Evolutionary conservation across 2,329 filamentous ascomycete genomes (phyloP), one percentile per base, ranked within the genome.

Genomic region (Exserohilum turcica): DNA sequence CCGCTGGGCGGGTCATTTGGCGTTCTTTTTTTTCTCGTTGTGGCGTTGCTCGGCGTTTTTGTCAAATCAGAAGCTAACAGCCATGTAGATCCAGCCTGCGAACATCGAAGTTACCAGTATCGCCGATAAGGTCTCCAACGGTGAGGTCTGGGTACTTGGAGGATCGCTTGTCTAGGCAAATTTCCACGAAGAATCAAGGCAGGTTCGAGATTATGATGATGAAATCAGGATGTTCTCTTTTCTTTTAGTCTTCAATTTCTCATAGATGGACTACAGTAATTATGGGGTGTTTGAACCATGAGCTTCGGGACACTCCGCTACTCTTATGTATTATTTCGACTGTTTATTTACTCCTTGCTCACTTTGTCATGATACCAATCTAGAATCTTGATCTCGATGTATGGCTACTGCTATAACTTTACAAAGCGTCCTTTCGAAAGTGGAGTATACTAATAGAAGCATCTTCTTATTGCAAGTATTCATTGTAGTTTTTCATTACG

Each of bases 111-210:
- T 97, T 12, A 84, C 86, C 36, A 86, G 80, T 52, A 80, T 96
- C 45, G 88, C 87, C 2, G 88, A 87, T 61, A 83, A 85, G 55
- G 92, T 95, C 15, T 83, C 85, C 3, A 99, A 97, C 71, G 94
- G 94, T 3, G 90, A 97, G 76, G 82, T 97, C 63, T 95, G 91
- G 91, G 82, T 92, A 32, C 69, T 90, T 54, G 84, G 84, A 60
- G 81, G 79, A 4, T 83, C 87, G 19, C 67, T 88, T 53, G 84
- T 59, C 31, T 72, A 60, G 27, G 12, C 8, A 15, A 15, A 7
- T 21, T 18, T 16, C 7, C n/a, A 9, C 6, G 9, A 27, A 15
- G 35, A 18, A 31, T 13, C 18, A 39, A n/a, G 18, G 35, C 16
- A 32, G 35, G 32, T 16, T 16, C 9, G 43, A 18, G 15, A 35